Base-by-base conservation (phyloP, 371 early-diverging fungal genomes). In the Rhizopus microsporus region DNA sequence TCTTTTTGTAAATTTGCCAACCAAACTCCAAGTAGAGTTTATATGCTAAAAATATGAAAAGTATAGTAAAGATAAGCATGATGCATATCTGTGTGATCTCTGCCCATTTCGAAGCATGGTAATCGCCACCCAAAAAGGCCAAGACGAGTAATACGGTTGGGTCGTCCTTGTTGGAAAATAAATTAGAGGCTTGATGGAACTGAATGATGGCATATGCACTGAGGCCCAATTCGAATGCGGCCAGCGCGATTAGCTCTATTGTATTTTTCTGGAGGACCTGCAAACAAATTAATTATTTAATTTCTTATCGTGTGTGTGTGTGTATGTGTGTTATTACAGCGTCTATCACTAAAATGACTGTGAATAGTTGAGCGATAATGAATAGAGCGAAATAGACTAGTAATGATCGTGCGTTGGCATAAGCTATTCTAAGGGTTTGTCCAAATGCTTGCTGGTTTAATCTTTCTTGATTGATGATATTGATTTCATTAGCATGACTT, bases 1-100 rank as follows among this genome's bases (percentile, higher is more conserved):
- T 91, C 70, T 88, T 84, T 75, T 93, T 93, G 76, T 92, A 95
- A 34, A 95, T 90, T 65, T 86, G 87, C 94, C 94, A 95, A 40
- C 94, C 62, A 75, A 74, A 70, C 47, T 70, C 78, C 16, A 77
- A 57, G 47, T 75, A 78, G 1, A 78, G 63, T 48, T 78, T 78
- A 47, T 75, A 78, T 9, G 74, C 76, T 13, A 78, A 39, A 54
- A 74, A 75, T 5, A 65, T 43, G 51, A 75, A 78, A 5, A 65
- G 35, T 7, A 71, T 59, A 9, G 63, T 70, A 23, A 63, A 61
- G 32, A 75, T 23, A 32, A 70, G 50, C 79, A 75, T 75, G 49
- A 75, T 47, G 34, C 74, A 72, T 15, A 78, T 75, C 38, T 75
- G 75, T 8, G 75, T 71, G 16, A 75, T 67, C 67, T 78, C 79